These are phyloP conservation scores for Gymnopus androsaceus DNA, from an alignment of 1,284 basidiomycete species.

Conservation along the genomic window DNA sequence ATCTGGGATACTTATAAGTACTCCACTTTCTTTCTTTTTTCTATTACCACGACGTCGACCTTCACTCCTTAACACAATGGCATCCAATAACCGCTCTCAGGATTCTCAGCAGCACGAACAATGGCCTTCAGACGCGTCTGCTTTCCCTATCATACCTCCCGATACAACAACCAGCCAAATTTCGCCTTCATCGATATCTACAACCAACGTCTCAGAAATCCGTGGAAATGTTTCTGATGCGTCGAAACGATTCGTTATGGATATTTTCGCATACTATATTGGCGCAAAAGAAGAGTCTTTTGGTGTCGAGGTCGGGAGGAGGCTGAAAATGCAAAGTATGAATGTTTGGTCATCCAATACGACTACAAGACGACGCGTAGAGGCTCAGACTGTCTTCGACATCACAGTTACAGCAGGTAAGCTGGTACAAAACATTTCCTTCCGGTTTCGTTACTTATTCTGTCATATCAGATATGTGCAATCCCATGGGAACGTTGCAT, in stretches of 20 bases:
- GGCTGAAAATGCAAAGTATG: conserved; percentile 37
- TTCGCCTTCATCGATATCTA: neutral
- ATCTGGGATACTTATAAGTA: neutral
- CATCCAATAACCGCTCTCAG: neutral
- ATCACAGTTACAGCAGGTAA: conserved; percentile 40
- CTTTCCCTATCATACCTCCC: neutral
- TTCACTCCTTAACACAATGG: neutral
- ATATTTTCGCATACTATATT: conserved; percentile 39
- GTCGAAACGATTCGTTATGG: conserved; percentile 35
- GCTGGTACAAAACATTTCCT: conserved; percentile 9
- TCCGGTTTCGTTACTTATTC: neutral
- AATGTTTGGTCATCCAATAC: conserved; percentile 33
- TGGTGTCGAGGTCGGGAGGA: conserved; percentile 37
- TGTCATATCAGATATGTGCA: conserved; percentile 42
- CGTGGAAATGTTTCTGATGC: conserved; percentile 40
- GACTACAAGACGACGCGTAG: conserved; percentile 10
- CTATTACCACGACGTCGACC: neutral
- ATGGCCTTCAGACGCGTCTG: neutral
- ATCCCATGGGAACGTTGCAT: conserved; percentile 40
- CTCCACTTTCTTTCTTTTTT: neutral
- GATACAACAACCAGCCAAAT: neutral
- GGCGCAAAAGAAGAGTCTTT: conserved; percentile 35
- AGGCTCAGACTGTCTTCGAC: conserved; percentile 40
- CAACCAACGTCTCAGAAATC: conserved; percentile 31
- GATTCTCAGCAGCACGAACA: neutral